Evolutionary conservation across 768 basidiomycete genomes (phyloP), one percentile per base, ranked within the genome.

Genomic region (Paxillus involutus): DNA sequence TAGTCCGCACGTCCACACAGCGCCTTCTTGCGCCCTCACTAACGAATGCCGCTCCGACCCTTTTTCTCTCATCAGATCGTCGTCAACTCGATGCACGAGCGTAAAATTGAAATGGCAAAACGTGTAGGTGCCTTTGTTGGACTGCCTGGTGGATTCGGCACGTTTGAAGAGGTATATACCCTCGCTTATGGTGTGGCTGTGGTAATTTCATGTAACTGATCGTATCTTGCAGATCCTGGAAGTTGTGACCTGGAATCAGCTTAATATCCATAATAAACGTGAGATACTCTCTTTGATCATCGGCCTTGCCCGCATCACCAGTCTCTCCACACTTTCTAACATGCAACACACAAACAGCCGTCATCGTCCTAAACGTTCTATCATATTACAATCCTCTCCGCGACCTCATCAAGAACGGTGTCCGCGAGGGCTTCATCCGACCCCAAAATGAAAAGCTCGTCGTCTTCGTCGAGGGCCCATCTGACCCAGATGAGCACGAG

Each of bases 101-200:
- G 95, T 13, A 98, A 98, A 65, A 78, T 89, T 9, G 85, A 89
- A 67, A 97, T 98, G 94, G 94, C 95, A 0, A 81, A 81, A 58
- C 76, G 88, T 8, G 83, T 82, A 0, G 78, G 80, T 16, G 94
- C 85, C 0, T 99, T 99, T 62, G 74, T 98, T 44, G 91, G 86
- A 11, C 75, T 99, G 17, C 95, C 96, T 1, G 96, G 96, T 17
- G 96, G 96, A 0, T 97, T 85, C 65, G 96, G 96, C 10, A 98
- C 95, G 0, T 91, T 93, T 58, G 97, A 99, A 72, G 96, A 98
- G 80, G 90, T 71, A 54, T 6, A 50, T 13, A 32, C 19, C 13
- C 8, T 39, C n/a, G 16, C 2, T 35, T 37, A 26, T 30, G 55
- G 68, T 51, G 19, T 19, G 10, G 29, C 13, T 17, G 8, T 44